Base-by-base conservation (phyloP, 2,329 filamentous ascomycete species). In the Beauveria scarabaeidicola region DNA sequence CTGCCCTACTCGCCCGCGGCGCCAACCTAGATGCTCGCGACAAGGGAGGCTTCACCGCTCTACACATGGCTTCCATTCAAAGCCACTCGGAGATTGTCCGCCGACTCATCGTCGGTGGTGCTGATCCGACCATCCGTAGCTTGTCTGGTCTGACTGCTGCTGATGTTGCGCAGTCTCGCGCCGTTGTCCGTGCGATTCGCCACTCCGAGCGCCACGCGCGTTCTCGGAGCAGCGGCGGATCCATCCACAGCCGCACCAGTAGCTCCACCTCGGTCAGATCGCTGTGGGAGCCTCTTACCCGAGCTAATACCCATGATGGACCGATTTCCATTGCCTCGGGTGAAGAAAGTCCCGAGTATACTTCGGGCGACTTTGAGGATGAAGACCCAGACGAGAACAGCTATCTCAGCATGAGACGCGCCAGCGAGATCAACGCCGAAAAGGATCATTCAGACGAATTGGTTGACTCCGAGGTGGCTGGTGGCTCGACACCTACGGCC, bases 41-140 rank as follows among this genome's bases (percentile, higher is more conserved):
- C 69, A 87, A 85, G 63, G 87, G 88, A 53, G 90, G 90, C 23
- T 93, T 90, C 72, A 91, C 89, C 5, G 85, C 91, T 15, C 81
- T 95, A 75, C 90, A 95, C 71, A 82, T 93, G 69, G 90, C 91
- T 21, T 86, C 88, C 27, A 81, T 95, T 68, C 87, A 89, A 70
- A 84, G 87, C 63, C 86, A 91, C 67, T 76, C 83, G 11, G 86
- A 91, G 68, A 90, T 94, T 64, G 86, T 93, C 15, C 82, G 87
- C 61, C 83, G 88, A 15, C 79, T 96, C 61, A 85, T 92, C 64
- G 78, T 88, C 25, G 82, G 84, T 44, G 88, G 89, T 43, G 89
- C 89, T 2, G 87, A 91, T 72, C 83, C 88, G 36, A 85, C 81
- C 48, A 78, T 89, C 61, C 81, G 85, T 64, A 92, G 85, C 67